Evolutionary conservation across 352 stramenopile genomes (phyloP), one percentile per base, ranked within the genome.

Genomic region (Phytophthora lateralis): DNA sequence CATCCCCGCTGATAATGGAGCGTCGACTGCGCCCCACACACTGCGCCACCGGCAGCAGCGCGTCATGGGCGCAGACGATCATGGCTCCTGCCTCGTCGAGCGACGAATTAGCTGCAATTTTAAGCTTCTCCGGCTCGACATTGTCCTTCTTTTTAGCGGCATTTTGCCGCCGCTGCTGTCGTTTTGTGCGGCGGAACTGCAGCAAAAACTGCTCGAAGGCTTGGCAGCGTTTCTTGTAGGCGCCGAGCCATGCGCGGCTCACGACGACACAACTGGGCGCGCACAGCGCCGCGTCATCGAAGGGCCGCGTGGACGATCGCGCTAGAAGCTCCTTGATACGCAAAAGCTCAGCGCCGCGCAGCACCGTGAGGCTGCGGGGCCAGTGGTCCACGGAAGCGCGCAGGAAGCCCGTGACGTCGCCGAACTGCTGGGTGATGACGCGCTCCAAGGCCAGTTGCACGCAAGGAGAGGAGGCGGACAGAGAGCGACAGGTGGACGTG

Each of bases 201-300:
- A 73, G 62, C 14, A 93, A 30, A 56, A 80, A 88, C 65, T 93
- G 84, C 66, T 96, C 87, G 61, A 83, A 89, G 14, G 24, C 39
- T 35, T 88, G 78, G 53, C 82, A 87, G 37, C 84, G 79, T 51
- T 88, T 90, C 63, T 80, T 87, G 73, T 76, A 93, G 30, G 80
- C 80, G 20, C 88, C 64, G 20, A 91, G 73, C 81, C 85, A 96
- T 24, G 83, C 76, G 47, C 82, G 86, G 59, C 82, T 88, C 41
- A 93, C 69, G 17, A 94, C 53, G 29, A 95, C 77, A 42, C 68
- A 73, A 6, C 63, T 71, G 8, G 71, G 68, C 12, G 67, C 47
- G 32, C 73, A 77, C 7, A 50, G 54, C 10, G 67, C 56, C 0
- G 64, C 68, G 21, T 85, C 75, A 14, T 94, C 81, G 17, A 30